A percentile compares a stretch with the other conserved stretches of the same genome.
Conservation (phyloP, 2,329 filamentous ascomycete species). For the Botrytis sinoallii region DNA sequence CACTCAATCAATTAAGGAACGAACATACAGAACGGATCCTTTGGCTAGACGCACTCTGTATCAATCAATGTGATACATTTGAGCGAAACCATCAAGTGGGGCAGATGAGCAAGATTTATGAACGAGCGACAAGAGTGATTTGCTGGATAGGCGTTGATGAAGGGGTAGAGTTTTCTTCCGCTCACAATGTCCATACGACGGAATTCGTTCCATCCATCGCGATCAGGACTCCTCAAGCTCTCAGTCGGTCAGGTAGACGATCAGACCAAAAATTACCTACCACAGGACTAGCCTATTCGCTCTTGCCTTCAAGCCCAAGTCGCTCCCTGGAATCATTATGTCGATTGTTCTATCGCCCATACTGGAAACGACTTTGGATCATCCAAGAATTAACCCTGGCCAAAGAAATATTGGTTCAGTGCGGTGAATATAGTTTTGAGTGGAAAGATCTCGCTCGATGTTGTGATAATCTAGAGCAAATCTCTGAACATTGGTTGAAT, state of each 20-base stretch:
- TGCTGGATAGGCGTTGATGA: neutral
- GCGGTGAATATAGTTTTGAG: neutral
- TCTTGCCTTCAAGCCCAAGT: neutral
- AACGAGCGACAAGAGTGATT: neutral
- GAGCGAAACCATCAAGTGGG: neutral
- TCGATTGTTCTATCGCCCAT: slow-evolving; percentile 4
- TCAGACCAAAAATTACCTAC: neutral
- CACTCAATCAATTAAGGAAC: neutral
- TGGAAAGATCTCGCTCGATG: neutral
- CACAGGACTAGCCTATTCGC: neutral
- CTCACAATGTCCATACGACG: neutral
- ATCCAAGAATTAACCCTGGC: slow-evolving; percentile 21
- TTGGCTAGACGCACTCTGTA: neutral
- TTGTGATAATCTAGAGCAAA: neutral
- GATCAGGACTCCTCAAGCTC: neutral
- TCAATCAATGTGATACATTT: neutral
- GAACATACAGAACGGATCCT: neutral
- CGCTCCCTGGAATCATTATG: neutral
- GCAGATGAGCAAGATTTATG: neutral
- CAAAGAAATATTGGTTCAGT: slow-evolving; percentile 9
- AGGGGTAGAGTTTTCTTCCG: neutral
- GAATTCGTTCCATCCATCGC: neutral
- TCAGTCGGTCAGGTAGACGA: neutral
- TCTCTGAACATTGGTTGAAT: neutral
- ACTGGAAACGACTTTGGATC: slow-evolving; percentile 20